Conservation (phyloP, 257 asterid genomes). For the Oldenlandia corymbosa region DNA sequence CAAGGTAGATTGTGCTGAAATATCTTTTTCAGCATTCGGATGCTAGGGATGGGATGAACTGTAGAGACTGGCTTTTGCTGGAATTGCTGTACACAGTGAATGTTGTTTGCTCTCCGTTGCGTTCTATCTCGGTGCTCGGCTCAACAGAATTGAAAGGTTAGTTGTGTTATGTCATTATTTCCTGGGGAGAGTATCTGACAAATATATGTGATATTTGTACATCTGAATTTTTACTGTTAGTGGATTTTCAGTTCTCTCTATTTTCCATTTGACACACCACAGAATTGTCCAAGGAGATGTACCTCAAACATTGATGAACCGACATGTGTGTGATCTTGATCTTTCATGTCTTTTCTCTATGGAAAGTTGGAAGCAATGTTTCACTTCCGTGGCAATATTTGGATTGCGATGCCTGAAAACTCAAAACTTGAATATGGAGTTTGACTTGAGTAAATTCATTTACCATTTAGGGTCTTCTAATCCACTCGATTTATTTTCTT, state of each 20-base stretch:
- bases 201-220: neutral
- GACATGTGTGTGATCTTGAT: conserved; percentile 55
- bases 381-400: too few relatives aligned
- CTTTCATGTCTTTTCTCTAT: conserved; percentile 8
- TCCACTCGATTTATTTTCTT: conserved; percentile 17
- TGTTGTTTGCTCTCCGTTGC: too few relatives aligned
- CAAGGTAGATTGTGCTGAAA: too few relatives aligned
- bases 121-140: too few relatives aligned
- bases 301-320: conserved; percentile 93
- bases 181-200: too few relatives aligned
- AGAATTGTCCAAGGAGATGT: conserved; percentile 99
- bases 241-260: conserved; percentile 2
- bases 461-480: neutral
- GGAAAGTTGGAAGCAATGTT: too few relatives aligned
- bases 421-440: neutral
- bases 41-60: too few relatives aligned
- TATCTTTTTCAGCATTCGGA: too few relatives aligned
- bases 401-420: neutral
- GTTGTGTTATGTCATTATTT: too few relatives aligned
- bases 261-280: conserved; percentile 57
- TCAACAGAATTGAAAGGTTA: too few relatives aligned
- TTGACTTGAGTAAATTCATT: neutral
- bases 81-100: too few relatives aligned
- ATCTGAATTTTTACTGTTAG: neutral
- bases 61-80: too few relatives aligned